Conservation (phyloP, 176 grass and related monocot genomes). For the Zoysia pacifica region DNA sequence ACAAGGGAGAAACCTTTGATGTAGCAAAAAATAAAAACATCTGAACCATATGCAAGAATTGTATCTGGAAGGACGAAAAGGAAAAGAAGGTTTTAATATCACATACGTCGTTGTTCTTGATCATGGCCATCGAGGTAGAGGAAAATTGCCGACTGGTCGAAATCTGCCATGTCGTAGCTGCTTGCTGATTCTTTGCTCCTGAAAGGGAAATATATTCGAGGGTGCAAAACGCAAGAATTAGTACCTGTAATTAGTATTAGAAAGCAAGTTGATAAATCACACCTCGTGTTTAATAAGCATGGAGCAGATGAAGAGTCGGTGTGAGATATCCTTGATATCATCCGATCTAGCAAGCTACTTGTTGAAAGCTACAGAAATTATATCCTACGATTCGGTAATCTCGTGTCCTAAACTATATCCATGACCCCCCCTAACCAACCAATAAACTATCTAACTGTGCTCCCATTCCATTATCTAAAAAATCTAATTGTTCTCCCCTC, state of each 20-base stretch:
- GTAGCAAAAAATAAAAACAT: neutral
- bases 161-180: slow-evolving; percentile 65
- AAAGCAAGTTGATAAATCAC: slow-evolving; percentile 33
- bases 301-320: slow-evolving; percentile 61
- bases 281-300: slow-evolving; percentile 39
- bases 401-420: neutral
- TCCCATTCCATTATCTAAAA: neutral
- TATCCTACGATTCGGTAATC: slow-evolving; percentile 42
- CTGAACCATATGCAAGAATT: neutral
- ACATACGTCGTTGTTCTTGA: slow-evolving; percentile 67
- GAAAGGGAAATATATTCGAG: slow-evolving; percentile 28
- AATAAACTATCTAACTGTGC: slow-evolving; percentile 37
- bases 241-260: slow-evolving; percentile 5
- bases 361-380: slow-evolving; percentile 53
- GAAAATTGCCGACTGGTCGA: slow-evolving; percentile 63
- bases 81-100: neutral
- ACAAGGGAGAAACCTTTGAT: neutral
- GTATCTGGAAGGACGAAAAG: neutral
- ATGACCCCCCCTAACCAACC: neutral
- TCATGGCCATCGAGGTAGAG: slow-evolving; percentile 67
- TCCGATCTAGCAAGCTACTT: slow-evolving; percentile 44
- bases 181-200: slow-evolving; percentile 65
- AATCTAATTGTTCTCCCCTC: neutral
- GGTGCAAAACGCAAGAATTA: slow-evolving; percentile 37
- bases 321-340: slow-evolving; percentile 39